Evolutionary conservation across 495 filamentous ascomycete species (phyloP).

Genomic region (Penicillium nucicola): DNA sequence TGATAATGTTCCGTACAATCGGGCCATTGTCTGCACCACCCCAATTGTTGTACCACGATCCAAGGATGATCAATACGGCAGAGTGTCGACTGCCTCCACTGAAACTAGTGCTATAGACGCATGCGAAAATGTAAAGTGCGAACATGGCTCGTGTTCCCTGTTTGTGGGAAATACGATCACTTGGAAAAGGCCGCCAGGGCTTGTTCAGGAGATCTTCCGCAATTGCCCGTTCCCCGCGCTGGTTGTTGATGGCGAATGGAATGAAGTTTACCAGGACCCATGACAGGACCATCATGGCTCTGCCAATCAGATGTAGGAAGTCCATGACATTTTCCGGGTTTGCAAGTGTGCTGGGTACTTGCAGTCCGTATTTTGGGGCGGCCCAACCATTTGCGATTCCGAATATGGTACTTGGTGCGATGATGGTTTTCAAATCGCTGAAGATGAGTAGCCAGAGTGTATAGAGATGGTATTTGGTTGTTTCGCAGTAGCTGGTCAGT

Average conservation of each 20-base stretch:
- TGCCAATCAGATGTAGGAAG: background rate
- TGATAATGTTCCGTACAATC: conserved; percentile 27
- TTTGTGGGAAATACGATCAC: conserved; percentile 12
- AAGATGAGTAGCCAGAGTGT: conserved; percentile 39
- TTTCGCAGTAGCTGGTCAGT: background rate
- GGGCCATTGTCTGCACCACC: conserved; percentile 21
- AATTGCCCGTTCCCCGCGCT: conserved; percentile 21
- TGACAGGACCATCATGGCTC: conserved; percentile 7
- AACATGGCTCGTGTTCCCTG: conserved; percentile 19
- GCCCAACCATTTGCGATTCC: conserved; percentile 32
- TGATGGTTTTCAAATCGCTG: conserved; percentile 39
- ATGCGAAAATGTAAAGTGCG: conserved; percentile 8
- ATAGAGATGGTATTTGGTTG: conserved; percentile 13
- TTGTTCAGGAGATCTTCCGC: conserved; percentile 34
- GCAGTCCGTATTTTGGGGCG: conserved; percentile 1
- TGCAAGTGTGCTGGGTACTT: background rate
- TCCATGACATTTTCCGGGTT: background rate
- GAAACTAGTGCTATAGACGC: conserved; percentile 6
- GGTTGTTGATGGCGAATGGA: conserved; percentile 32
- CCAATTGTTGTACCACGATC: conserved; percentile 33
- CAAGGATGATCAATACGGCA: conserved; percentile 18
- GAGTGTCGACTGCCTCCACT: conserved; percentile 18
- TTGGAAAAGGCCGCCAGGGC: conserved; percentile 35
- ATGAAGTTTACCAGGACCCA: conserved; percentile 36
- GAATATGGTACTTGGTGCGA: conserved; percentile 34